These are phyloP conservation scores for Plantago rigida DNA, from an alignment of 305 asterid genomes.

Conservation along the genomic window DNA sequence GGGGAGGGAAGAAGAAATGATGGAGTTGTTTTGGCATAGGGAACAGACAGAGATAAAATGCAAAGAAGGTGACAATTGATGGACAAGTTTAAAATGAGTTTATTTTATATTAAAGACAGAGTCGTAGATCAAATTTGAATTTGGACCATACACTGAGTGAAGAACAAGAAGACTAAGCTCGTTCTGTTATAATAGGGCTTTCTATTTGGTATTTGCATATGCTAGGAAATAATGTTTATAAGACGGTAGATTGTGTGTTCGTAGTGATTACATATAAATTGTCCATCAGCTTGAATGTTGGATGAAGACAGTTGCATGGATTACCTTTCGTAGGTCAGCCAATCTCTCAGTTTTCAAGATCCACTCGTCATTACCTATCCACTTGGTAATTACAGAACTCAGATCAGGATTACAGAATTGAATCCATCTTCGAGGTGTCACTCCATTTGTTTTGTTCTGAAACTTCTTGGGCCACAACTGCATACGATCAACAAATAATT, in stretches of 20 bases:
- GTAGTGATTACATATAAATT: neutral
- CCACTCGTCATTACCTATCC: conserved; percentile 78
- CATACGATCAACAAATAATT: conserved; percentile 12
- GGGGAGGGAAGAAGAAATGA: conserved; percentile 10
- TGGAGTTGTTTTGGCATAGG: neutral
- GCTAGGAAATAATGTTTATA: too few species aligned
- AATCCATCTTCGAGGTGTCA: conserved; percentile 91
- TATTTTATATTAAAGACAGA: neutral
- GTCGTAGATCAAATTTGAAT: neutral
- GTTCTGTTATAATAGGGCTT: too few species aligned
- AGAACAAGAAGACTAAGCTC: neutral
- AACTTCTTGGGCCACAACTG: conserved; percentile 90
- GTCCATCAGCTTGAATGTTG: conserved; percentile 14
- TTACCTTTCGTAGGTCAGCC: conserved; percentile 73
- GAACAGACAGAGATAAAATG: conserved; percentile 1
- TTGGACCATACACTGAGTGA: neutral
- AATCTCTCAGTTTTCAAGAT: conserved; percentile 63
- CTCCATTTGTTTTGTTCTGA: conserved; percentile 88
- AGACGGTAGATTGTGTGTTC: too few species aligned
- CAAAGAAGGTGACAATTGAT: conserved; percentile 1
- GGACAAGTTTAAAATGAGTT: neutral
- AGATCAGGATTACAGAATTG: conserved; percentile 77
- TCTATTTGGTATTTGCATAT: neutral
- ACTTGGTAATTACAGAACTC: conserved; percentile 60
- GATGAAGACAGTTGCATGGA: conserved; percentile 9